Evolutionary conservation across 1,284 basidiomycete genomes (phyloP).

Genomic region (Cystobasidiaceae sp.): DNA sequence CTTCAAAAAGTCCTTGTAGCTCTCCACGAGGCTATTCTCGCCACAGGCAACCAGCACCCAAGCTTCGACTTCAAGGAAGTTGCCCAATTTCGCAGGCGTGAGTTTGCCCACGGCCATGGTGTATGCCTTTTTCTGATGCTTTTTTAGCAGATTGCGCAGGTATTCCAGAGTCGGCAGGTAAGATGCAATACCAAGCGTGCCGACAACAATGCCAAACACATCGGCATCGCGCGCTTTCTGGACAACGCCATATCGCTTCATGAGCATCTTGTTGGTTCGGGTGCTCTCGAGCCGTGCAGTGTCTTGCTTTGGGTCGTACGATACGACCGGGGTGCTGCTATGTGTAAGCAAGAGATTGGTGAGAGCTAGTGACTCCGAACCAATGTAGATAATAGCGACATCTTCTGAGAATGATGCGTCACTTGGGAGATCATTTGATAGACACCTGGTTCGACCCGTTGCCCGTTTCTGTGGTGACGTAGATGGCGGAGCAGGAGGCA

Average conservation of each 20-base stretch:
- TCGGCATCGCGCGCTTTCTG: slow-evolving; percentile 88
- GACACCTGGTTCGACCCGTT: slow-evolving; percentile 1
- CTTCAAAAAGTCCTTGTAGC: slow-evolving; percentile 66
- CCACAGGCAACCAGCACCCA: slow-evolving; percentile 92
- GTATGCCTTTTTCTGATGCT: slow-evolving; percentile 77
- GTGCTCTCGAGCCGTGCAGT: slow-evolving; percentile 57
- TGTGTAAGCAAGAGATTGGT: slow-evolving; percentile 84
- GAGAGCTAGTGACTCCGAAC: slow-evolving; percentile 71
- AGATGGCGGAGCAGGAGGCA: slow-evolving; percentile 33
- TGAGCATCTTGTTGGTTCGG: slow-evolving; percentile 75
- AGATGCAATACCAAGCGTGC: slow-evolving; percentile 86
- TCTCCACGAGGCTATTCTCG: slow-evolving; percentile 73
- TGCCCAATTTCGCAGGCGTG: slow-evolving; percentile 90
- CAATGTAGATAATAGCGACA: slow-evolving; percentile 68
- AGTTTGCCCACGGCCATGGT: slow-evolving; percentile 93
- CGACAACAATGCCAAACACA: slow-evolving; percentile 90
- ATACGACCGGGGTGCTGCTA: slow-evolving; percentile 52
- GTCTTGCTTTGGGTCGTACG: slow-evolving; percentile 63
- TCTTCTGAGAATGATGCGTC: slow-evolving; percentile 39
- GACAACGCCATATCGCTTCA: slow-evolving; percentile 80
- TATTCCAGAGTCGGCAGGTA: slow-evolving; percentile 76
- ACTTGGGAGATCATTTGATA: neutral
- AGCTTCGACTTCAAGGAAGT: slow-evolving; percentile 94
- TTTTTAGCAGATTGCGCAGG: slow-evolving; percentile 62
- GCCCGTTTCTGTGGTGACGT: neutral